Conservation (phyloP, 345 rosid genomes). For the Camelina sativa region DNA sequence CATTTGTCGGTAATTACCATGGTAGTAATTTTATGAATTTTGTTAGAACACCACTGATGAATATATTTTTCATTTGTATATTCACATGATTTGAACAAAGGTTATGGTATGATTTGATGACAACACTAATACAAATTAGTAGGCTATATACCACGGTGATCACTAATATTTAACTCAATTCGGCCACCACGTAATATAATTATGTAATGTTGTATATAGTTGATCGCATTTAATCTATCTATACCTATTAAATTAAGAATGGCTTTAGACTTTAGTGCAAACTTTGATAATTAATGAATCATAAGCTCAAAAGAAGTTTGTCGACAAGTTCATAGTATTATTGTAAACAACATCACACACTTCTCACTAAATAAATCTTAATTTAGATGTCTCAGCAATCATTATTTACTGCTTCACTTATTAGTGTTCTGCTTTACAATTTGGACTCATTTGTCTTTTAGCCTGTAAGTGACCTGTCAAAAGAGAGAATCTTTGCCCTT, state of each 20-base stretch:
- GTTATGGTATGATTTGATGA: not conserved
- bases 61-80: too few species aligned
- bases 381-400: slow-evolving; percentile 25
- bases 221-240: not conserved
- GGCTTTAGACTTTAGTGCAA: slow-evolving; percentile 18
- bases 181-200: not conserved
- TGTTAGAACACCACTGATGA: not conserved
- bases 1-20: not conserved
- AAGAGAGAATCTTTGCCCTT: slow-evolving; percentile 41
- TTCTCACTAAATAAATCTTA: slow-evolving; percentile 20
- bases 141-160: not conserved
- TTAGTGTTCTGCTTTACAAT: slow-evolving; percentile 33
- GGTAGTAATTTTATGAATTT: not conserved
- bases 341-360: slow-evolving; percentile 28
- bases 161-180: not conserved
- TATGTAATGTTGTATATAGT: not conserved
- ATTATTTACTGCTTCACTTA: slow-evolving; percentile 38
- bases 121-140: not conserved
- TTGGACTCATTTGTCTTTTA: slow-evolving; percentile 46
- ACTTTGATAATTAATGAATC: slow-evolving; percentile 29
- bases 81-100: too few species aligned
- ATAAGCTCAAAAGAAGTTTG: slow-evolving; percentile 34
- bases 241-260: not conserved
- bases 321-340: slow-evolving; percentile 24
- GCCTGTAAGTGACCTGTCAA: slow-evolving; percentile 49